phyloP scores from a whole-genome alignment of 148 eudicot genomes.

The Chenopodium formosanum region DNA sequence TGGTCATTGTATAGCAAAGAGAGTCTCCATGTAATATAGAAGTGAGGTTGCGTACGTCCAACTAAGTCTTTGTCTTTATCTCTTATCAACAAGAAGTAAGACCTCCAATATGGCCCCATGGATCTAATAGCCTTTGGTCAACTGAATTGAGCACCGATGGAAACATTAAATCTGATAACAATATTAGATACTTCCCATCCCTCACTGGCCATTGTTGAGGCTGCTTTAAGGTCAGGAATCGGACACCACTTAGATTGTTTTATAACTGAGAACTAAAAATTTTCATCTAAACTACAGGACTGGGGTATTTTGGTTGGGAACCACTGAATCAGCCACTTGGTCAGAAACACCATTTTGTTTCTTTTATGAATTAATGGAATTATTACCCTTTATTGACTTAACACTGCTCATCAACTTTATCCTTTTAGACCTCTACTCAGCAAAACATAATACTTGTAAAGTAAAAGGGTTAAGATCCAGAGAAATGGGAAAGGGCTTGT shows the following conservation, averaged over 20 bases:
- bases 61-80: background rate
- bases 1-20: no score
- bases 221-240: background rate
- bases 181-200: background rate
- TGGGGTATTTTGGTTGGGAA: background rate
- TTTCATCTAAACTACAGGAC: background rate
- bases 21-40: background rate
- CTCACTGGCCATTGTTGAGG: background rate
- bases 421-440: background rate
- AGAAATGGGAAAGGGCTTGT: background rate
- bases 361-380: background rate
- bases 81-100: background rate
- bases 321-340: background rate
- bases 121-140: background rate
- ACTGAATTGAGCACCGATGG: background rate
- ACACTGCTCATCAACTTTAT: background rate
- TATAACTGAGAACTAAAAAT: background rate
- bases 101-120: background rate
- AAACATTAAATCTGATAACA: background rate
- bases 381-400: background rate
- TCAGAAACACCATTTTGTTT: background rate
- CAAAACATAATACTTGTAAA: background rate
- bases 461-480: no score
- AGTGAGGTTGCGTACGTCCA: background rate
- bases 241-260: background rate